Conservation (phyloP, 176 grass and related monocot species). For the Leersia perrieri region DNA sequence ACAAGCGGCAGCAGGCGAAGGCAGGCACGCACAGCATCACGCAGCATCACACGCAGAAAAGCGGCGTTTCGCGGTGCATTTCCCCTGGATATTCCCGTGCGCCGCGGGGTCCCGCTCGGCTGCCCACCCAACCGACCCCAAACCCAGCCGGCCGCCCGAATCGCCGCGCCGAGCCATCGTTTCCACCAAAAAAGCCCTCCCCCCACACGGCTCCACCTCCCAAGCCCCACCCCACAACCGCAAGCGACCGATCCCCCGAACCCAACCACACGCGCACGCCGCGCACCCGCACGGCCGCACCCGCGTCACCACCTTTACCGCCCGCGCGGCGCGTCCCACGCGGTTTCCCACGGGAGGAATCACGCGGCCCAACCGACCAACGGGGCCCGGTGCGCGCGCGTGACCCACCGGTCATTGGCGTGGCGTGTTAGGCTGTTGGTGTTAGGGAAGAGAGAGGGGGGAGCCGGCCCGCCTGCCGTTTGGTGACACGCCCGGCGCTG, state of each 20-base stretch:
- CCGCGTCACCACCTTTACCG: neutral
- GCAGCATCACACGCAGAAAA: neutral
- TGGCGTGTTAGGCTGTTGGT: no score
- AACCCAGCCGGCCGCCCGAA: neutral
- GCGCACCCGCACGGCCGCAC: neutral
- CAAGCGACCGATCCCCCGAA: neutral
- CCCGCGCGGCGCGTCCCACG: neutral
- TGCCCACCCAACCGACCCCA: no score
- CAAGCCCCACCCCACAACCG: neutral
- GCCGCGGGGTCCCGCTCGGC: neutral
- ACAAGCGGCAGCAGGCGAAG: neutral
- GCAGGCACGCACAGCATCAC: no score
- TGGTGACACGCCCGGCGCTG: conserved; percentile 37
- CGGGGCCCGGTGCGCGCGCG: neutral
- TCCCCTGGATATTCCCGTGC: neutral
- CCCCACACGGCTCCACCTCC: no score
- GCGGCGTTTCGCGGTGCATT: neutral
- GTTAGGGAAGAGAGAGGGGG: no score
- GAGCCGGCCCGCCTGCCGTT: neutral
- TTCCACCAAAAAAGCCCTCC: neutral
- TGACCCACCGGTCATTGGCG: conserved; percentile 31
- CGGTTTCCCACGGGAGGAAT: neutral
- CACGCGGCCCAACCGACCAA: neutral
- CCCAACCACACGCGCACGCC: neutral
- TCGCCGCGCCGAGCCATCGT: neutral